These are phyloP conservation scores for Canavalia gladiata DNA, from an alignment of 306 rosid species.

Conservation along the genomic window DNA sequence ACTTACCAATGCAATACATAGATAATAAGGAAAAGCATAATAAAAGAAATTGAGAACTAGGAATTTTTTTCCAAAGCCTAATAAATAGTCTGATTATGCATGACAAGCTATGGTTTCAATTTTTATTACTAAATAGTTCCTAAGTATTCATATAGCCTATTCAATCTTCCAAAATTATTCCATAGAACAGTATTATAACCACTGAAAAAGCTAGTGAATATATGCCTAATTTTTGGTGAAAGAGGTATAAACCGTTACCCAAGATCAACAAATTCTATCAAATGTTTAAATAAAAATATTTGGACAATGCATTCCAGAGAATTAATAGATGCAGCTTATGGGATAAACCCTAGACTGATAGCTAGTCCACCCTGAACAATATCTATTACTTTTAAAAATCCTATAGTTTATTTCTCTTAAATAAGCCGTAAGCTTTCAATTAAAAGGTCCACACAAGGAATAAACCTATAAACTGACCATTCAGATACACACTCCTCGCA, in stretches of 20 bases:
- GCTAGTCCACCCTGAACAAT: not conserved
- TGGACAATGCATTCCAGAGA: not conserved
- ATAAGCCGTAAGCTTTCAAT: slow-evolving; percentile 15
- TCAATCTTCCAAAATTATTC: slow-evolving; percentile 23
- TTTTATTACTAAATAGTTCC: not conserved
- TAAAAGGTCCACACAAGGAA: slow-evolving; percentile 31
- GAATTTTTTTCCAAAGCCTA: slow-evolving; percentile 5
- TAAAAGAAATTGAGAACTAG: slow-evolving; percentile 16
- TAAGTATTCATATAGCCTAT: not conserved
- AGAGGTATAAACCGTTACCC: slow-evolving; percentile 1
- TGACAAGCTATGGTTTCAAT: slow-evolving; percentile 27
- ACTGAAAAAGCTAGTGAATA: not conserved
- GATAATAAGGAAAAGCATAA: slow-evolving; percentile 14
- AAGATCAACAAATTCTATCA: slow-evolving; percentile 18
- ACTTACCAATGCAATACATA: not conserved
- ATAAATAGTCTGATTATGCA: not conserved
- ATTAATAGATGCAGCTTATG: not conserved
- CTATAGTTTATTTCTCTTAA: slow-evolving; percentile 33
- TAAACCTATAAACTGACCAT: slow-evolving; percentile 71
- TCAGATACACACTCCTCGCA: slow-evolving; percentile 96
- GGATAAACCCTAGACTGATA: slow-evolving; percentile 13
- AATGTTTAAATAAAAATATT: not conserved
- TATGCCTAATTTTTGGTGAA: not conserved
- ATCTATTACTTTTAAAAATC: slow-evolving; percentile 14
- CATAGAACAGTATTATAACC: slow-evolving; percentile 5